These are phyloP conservation scores for Coix lacrymajobi DNA, from an alignment of 176 grass and related monocot genomes.

Conservation along the genomic window DNA sequence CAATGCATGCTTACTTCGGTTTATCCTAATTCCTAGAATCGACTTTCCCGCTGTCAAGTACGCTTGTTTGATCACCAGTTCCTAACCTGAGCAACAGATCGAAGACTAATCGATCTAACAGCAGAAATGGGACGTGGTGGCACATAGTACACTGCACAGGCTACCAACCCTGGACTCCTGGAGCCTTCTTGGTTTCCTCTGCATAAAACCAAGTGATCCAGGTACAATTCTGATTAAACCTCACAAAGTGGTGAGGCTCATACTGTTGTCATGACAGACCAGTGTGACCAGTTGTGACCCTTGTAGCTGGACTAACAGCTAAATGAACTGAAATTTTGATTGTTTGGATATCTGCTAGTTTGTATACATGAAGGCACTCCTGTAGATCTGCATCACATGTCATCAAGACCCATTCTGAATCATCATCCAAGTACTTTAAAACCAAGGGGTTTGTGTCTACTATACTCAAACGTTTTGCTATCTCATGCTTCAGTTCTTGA, in stretches of 20 bases:
- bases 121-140: slow-evolving; percentile 10
- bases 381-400: slow-evolving; percentile 94
- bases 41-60: slow-evolving; percentile 21
- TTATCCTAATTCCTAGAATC: slow-evolving; percentile 25
- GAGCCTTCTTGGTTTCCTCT: neutral
- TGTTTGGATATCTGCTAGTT: slow-evolving; percentile 55
- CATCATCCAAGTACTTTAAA: slow-evolving; percentile 92
- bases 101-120: slow-evolving; percentile 29
- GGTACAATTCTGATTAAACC: slow-evolving; percentile 18
- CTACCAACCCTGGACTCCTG: slow-evolving; percentile 6
- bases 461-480: slow-evolving; percentile 69
- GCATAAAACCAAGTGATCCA: slow-evolving; percentile 17
- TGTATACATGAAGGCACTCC: slow-evolving; percentile 85
- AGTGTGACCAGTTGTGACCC: slow-evolving; percentile 21
- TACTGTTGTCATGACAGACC: slow-evolving; percentile 35
- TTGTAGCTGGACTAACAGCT: slow-evolving; percentile 26
- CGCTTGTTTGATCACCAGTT: slow-evolving; percentile 32
- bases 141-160: slow-evolving; percentile 18
- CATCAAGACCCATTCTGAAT: slow-evolving; percentile 89
- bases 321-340: slow-evolving; percentile 82
- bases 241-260: slow-evolving; percentile 8
- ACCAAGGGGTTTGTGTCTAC: slow-evolving; percentile 42
- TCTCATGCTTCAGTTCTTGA: slow-evolving; percentile 73
- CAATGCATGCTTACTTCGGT: slow-evolving; percentile 27
- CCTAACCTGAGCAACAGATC: slow-evolving; percentile 25